Conservation (phyloP, 495 filamentous ascomycete genomes). For the Cercophora sp. region DNA sequence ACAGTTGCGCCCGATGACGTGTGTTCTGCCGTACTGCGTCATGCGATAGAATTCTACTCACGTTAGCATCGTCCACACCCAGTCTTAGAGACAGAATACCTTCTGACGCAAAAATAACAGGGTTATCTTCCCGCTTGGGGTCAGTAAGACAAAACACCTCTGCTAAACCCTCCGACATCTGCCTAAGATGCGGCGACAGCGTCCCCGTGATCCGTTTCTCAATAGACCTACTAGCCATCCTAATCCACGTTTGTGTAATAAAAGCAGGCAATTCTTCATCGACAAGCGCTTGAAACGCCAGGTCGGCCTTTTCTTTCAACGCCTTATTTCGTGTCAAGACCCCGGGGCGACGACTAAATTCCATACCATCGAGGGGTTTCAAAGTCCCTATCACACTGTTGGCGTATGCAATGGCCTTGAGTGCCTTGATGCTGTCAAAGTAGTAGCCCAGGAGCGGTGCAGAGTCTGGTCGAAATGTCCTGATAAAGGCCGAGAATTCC, state of each 20-base stretch:
- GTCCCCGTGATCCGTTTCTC: slow-evolving; percentile 55
- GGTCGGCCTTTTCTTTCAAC: slow-evolving; percentile 54
- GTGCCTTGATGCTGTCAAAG: slow-evolving; percentile 61
- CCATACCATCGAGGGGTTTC: slow-evolving; percentile 41
- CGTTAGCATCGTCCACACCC: not conserved
- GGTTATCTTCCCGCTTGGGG: slow-evolving; percentile 68
- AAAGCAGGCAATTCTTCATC: slow-evolving; percentile 67
- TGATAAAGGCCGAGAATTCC: slow-evolving; percentile 62
- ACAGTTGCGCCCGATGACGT: slow-evolving; percentile 58
- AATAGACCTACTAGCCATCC: slow-evolving; percentile 54
- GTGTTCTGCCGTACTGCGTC: slow-evolving; percentile 58
- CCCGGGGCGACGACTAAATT: slow-evolving; percentile 41
- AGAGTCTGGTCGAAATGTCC: slow-evolving; percentile 56
- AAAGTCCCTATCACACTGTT: slow-evolving; percentile 58
- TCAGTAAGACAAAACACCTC: slow-evolving; percentile 78
- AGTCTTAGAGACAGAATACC: too few relatives aligned
- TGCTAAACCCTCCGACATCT: slow-evolving; percentile 64
- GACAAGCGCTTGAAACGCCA: slow-evolving; percentile 57
- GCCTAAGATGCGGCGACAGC: slow-evolving; percentile 47
- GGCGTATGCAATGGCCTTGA: slow-evolving; percentile 67
- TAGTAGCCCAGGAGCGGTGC: slow-evolving; percentile 67
- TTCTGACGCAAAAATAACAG: slow-evolving; percentile 74
- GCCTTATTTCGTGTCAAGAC: slow-evolving; percentile 47
- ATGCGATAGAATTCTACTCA: slow-evolving; percentile 55
- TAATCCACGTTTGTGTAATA: slow-evolving; percentile 58